Conservation (phyloP, 2,329 filamentous ascomycete species). For the Aspergillus arachidicola region DNA sequence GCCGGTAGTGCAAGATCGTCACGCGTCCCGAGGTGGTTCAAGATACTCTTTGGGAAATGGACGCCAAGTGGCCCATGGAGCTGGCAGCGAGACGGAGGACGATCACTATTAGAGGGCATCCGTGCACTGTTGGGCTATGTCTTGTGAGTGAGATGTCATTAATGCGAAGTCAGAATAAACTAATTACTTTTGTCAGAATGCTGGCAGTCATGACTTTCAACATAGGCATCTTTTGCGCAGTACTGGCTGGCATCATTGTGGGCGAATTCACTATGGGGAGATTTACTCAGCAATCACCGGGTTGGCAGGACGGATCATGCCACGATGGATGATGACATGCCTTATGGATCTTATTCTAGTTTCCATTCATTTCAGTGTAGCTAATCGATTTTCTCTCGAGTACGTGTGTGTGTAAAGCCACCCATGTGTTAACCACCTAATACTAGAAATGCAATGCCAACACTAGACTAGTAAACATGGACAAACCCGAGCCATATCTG, state of each 20-base stretch:
- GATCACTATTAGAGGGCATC: slow-evolving; percentile 12
- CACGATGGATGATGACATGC: neutral
- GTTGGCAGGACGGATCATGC: slow-evolving; percentile 17
- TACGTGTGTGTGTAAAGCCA: neutral
- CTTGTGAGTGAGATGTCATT: slow-evolving; percentile 7
- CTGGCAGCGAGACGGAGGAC: slow-evolving; percentile 1
- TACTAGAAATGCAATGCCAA: neutral
- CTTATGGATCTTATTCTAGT: neutral
- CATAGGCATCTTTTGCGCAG: slow-evolving; percentile 12
- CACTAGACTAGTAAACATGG: neutral
- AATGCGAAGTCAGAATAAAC: neutral
- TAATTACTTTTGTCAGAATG: slow-evolving; percentile 11
- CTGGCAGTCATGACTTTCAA: slow-evolving; percentile 21
- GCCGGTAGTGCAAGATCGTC: neutral
- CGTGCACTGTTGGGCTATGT: slow-evolving; percentile 14
- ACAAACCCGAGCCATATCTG: neutral
- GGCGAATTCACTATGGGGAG: slow-evolving; percentile 15
- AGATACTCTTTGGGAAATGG: neutral
- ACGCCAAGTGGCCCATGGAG: slow-evolving; percentile 1
- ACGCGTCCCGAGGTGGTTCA: neutral
- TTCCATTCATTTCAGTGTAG: neutral
- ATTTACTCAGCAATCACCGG: slow-evolving; percentile 5
- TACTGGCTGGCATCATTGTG: slow-evolving; percentile 13
- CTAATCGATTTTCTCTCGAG: neutral
- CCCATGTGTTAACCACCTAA: neutral